phyloP scores from a whole-genome alignment of 306 rosid species.

The Astragalus membranaceus region DNA sequence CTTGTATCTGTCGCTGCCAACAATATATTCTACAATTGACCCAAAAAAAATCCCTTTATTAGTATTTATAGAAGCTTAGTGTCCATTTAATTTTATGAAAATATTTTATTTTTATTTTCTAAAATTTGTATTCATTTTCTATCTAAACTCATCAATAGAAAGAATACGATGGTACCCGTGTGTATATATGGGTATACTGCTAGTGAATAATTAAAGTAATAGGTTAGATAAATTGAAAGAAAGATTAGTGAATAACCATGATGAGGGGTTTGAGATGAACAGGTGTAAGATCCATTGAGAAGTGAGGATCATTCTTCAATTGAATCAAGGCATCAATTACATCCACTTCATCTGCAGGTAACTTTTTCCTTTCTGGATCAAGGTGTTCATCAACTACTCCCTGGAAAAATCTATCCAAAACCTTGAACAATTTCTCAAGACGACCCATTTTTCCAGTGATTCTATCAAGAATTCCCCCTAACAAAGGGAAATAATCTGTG shows the following conservation, averaged over 20 bases:
- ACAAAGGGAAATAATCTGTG: background rate
- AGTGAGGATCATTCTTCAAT: constrained; percentile 1
- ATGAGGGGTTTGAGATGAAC: constrained; percentile 5
- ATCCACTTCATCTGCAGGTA: background rate
- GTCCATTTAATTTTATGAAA: too few species aligned
- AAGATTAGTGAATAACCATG: constrained; percentile 5
- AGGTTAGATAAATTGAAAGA: too few species aligned
- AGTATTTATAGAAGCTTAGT: too few species aligned
- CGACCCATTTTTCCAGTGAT: background rate
- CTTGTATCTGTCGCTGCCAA: background rate
- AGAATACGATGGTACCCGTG: too few species aligned
- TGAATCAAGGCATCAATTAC: constrained; percentile 1
- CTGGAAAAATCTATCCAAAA: background rate
- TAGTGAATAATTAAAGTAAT: too few species aligned
- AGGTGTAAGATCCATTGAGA: background rate
- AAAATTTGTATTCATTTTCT: too few species aligned
- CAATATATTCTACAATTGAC: background rate
- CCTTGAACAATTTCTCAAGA: background rate
- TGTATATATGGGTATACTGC: too few species aligned
- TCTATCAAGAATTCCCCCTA: constrained; percentile 5
- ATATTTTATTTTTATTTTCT: too few species aligned
- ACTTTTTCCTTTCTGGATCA: background rate
- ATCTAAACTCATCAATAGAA: too few species aligned
- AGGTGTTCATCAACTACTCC: background rate
- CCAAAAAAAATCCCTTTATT: too few species aligned